Conservation (phyloP, 768 basidiomycete species). For the Rhizopogon rudus region DNA sequence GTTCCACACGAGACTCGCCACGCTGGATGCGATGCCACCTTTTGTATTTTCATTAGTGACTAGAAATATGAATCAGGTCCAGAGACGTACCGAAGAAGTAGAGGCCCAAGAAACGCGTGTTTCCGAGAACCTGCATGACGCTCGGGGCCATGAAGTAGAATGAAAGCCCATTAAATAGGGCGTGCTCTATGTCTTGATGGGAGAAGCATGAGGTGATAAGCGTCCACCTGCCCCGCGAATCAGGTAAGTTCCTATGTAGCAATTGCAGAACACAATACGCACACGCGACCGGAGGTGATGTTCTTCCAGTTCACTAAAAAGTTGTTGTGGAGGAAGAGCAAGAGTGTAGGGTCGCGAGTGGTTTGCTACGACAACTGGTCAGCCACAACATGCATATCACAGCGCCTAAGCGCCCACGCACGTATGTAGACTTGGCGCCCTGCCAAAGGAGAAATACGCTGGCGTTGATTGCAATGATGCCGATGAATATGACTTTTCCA, state of each 20-base stretch:
- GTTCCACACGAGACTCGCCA: slow-evolving; percentile 45
- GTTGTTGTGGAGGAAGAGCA: slow-evolving; percentile 53
- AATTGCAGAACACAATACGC: slow-evolving; percentile 19
- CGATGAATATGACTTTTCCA: slow-evolving; percentile 47
- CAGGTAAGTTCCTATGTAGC: slow-evolving; percentile 1
- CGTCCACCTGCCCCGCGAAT: slow-evolving; percentile 55
- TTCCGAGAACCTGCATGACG: slow-evolving; percentile 60
- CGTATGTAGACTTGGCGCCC: slow-evolving; percentile 27
- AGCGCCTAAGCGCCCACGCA: slow-evolving; percentile 22
- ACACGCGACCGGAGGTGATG: slow-evolving; percentile 62
- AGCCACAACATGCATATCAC: neutral
- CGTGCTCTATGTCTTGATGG: slow-evolving; percentile 54
- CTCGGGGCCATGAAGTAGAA: slow-evolving; percentile 73
- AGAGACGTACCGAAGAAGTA: slow-evolving; percentile 62
- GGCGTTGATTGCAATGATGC: slow-evolving; percentile 61
- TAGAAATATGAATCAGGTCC: neutral
- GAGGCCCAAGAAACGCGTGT: slow-evolving; percentile 59
- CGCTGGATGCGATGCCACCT: slow-evolving; percentile 59
- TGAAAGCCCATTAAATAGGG: slow-evolving; percentile 73
- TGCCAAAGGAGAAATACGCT: slow-evolving; percentile 59
- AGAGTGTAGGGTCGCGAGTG: slow-evolving; percentile 33
- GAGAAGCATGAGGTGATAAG: slow-evolving; percentile 68
- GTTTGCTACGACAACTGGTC: slow-evolving; percentile 24
- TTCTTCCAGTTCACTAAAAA: slow-evolving; percentile 62
- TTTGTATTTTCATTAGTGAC: neutral